phyloP scores from a whole-genome alignment of 2,329 filamentous ascomycete genomes.

The Juglanconis oblonga region DNA sequence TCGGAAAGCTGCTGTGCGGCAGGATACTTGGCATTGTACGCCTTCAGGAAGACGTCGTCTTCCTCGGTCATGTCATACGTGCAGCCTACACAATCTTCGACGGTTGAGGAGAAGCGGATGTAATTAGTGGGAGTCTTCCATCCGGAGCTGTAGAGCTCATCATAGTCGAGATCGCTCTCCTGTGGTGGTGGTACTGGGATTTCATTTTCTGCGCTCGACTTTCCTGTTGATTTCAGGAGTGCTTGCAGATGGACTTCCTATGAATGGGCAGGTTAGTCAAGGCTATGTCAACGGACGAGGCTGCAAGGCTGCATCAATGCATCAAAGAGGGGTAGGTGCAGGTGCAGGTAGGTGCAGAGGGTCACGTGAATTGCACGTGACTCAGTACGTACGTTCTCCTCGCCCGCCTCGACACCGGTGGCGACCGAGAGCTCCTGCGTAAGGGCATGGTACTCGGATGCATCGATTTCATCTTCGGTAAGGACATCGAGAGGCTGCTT shows the following conservation, averaged over 20 bases:
- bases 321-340: not conserved
- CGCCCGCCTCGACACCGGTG: slow-evolving; percentile 93
- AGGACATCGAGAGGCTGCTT: slow-evolving; percentile 86
- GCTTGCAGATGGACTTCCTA: slow-evolving; percentile 96
- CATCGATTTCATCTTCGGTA: slow-evolving; percentile 86
- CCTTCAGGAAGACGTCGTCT: slow-evolving; percentile 80
- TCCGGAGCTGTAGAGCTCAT: slow-evolving; percentile 74
- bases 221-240: slow-evolving; percentile 59
- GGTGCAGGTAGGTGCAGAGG: not conserved
- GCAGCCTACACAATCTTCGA: slow-evolving; percentile 89
- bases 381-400: slow-evolving; percentile 82
- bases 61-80: slow-evolving; percentile 93
- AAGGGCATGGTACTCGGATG: slow-evolving; percentile 80
- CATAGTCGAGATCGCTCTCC: slow-evolving; percentile 74
- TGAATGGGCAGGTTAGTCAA: slow-evolving; percentile 28
- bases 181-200: slow-evolving; percentile 65
- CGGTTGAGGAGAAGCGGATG: slow-evolving; percentile 96
- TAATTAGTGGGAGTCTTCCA: slow-evolving; percentile 89
- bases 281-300: not conserved
- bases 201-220: slow-evolving; percentile 52
- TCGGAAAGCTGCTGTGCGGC: slow-evolving; percentile 69
- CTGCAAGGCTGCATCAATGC: not conserved
- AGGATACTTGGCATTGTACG: slow-evolving; percentile 75
- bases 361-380: slow-evolving; percentile 22
- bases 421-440: slow-evolving; percentile 83